Evolutionary conservation across 2,329 filamentous ascomycete genomes (phyloP).

Genomic region (Epichloe glyceriae): DNA sequence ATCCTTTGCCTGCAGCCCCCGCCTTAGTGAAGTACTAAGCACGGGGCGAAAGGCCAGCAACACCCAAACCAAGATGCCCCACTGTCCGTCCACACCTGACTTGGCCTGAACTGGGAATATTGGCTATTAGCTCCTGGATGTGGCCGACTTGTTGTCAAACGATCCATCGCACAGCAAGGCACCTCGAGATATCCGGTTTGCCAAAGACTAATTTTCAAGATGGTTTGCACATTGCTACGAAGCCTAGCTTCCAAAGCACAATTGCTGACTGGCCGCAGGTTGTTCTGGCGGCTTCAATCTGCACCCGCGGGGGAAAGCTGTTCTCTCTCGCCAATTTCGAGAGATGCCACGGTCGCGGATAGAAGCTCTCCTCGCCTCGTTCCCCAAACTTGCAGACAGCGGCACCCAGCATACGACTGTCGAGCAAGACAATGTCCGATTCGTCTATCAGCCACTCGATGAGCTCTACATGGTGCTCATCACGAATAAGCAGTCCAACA

Average conservation of each 20-base stretch:
- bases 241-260: not conserved
- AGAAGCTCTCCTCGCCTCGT: constrained; percentile 90
- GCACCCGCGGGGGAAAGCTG: constrained; percentile 94
- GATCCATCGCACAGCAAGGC: not conserved
- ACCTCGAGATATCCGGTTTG: not conserved
- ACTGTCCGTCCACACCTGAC: constrained; percentile 1
- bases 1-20: not conserved
- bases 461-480: constrained; percentile 99
- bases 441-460: constrained; percentile 96
- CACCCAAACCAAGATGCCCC: constrained; percentile 1
- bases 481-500: constrained; percentile 98
- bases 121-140: not conserved
- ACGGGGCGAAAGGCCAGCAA: not conserved
- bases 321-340: constrained; percentile 93
- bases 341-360: constrained; percentile 96
- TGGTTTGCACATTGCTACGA: constrained; percentile 20
- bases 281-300: constrained; percentile 96
- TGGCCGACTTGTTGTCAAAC: not conserved
- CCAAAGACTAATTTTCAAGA: constrained; percentile 19
- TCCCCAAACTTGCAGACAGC: constrained; percentile 92
- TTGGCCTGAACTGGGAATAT: not conserved
- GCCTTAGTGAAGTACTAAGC: no score
- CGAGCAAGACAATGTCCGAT: constrained; percentile 98
- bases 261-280: constrained; percentile 44
- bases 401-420: constrained; percentile 96